These are phyloP conservation scores for Aspergillus alliaceus DNA, from an alignment of 2,329 filamentous ascomycete species.

Conservation along the genomic window DNA sequence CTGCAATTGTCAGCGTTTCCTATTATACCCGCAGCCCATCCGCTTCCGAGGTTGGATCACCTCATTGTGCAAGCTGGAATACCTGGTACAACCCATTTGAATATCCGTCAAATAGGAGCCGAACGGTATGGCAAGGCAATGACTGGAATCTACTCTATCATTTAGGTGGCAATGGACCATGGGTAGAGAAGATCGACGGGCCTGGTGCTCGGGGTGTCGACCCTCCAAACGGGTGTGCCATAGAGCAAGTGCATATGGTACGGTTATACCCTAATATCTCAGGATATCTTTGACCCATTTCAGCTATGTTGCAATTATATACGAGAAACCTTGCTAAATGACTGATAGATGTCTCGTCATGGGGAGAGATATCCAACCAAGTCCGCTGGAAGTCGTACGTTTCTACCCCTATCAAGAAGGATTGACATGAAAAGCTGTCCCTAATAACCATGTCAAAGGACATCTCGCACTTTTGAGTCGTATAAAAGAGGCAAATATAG, in stretches of 20 bases:
- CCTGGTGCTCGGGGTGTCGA: conserved; percentile 36
- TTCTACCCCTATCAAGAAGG: neutral
- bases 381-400: conserved; percentile 51
- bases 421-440: neutral
- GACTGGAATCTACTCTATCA: conserved; percentile 55
- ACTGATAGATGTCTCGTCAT: conserved; percentile 55
- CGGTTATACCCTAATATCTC: neutral
- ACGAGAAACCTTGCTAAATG: conserved; percentile 10
- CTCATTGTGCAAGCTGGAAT: conserved; percentile 20
- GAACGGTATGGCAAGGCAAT: neutral
- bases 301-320: too few species aligned
- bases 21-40: conserved; percentile 4
- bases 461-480: conserved; percentile 51
- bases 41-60: neutral
- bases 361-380: conserved; percentile 58
- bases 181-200: conserved; percentile 51
- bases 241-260: conserved; percentile 62
- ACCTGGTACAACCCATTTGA: conserved; percentile 19
- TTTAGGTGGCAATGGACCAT: conserved; percentile 56
- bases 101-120: neutral
- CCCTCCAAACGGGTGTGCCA: conserved; percentile 49
- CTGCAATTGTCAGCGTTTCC: conserved; percentile 11
- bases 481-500: conserved; percentile 43
- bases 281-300: too few species aligned
- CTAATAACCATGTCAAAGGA: conserved; percentile 28